phyloP scores from a whole-genome alignment of 2,329 filamentous ascomycete species.

The Cladosporium sp. region DNA sequence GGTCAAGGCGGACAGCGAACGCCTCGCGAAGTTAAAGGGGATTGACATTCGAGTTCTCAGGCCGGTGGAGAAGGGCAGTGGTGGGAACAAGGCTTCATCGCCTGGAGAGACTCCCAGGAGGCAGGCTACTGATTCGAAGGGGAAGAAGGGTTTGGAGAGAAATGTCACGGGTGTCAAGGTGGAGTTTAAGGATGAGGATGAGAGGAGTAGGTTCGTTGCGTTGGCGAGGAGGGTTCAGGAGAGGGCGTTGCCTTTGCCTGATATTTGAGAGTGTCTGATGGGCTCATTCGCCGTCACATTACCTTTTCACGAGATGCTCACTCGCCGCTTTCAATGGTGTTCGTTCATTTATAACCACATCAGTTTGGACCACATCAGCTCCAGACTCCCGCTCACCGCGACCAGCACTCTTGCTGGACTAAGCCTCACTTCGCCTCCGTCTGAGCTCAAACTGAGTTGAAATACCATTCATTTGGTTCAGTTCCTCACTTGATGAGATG shows the following conservation, averaged over 20 bases:
- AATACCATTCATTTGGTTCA: no score
- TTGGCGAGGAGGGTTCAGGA: slow-evolving; percentile 37
- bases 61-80: slow-evolving; percentile 18
- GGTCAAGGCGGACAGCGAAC: slow-evolving; percentile 38
- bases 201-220: slow-evolving; percentile 38
- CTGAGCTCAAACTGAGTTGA: no score
- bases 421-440: no score
- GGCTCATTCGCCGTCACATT: no score
- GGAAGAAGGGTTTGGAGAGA: slow-evolving; percentile 24
- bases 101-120: slow-evolving; percentile 30
- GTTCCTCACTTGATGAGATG: no score
- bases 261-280: slow-evolving; percentile 19
- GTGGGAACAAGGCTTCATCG: slow-evolving; percentile 26
- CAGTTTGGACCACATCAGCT: no score
- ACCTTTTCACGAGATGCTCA: no score
- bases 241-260: slow-evolving; percentile 36
- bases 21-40: slow-evolving; percentile 40
- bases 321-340: no score
- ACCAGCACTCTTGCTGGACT: no score
- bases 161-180: slow-evolving; percentile 40
- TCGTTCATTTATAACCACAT: background rate
- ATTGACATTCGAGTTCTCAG: slow-evolving; percentile 36
- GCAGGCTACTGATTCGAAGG: slow-evolving; percentile 13
- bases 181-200: slow-evolving; percentile 41
- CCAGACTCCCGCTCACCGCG: background rate